Evolutionary conservation across 1,284 basidiomycete genomes (phyloP), one percentile per base, ranked within the genome.

Genomic region (Cutaneotrichosporon daszewskae): DNA sequence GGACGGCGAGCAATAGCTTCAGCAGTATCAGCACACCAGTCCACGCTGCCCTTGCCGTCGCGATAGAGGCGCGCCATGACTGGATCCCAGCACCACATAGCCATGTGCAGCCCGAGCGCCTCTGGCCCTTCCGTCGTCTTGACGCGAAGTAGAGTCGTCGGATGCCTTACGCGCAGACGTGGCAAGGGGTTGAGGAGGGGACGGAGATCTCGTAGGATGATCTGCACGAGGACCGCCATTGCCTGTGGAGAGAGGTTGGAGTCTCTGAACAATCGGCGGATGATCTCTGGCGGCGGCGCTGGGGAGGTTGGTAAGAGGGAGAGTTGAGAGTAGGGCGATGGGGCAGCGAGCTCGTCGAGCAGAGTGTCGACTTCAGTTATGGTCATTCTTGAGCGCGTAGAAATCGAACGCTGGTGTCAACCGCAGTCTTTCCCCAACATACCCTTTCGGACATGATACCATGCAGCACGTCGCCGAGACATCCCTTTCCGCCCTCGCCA

Each of bases 201-300:
- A 16, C 82, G 77, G 0, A 92, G 70, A 62, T 91, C 88, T 51
- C 84, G 84, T 19, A 92, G 75, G 44, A 94, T 84, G 47, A 92
- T 82, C 60, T 92, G 87, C 0, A 82, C 81, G 37, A 90, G 71
- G 43, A 83, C 77, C 0, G 78, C 73, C 0, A 82, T 76, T 32
- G 85, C 82, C 5, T 66, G 64, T 0, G 85, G 78, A 0, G 79
- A 72, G 3, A 87, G 41, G 16, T 37, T 25, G 9, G 47, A 46
- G 25, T 55, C 47, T 13, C 56, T 52, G 28, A 44, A 57, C 5
- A 58, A 51, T 6, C 17, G 20, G 3, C 34, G 43, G 10, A 68
- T 53, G 33, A 68, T 56, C 3, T 28, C 17, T 0, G 16, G 18
- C 1, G 20, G 47, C 10, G 42, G 22, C 11, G 11, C 47, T 11